Evolutionary conservation across 768 basidiomycete species (phyloP).

Genomic region (Tulasnella sp.): DNA sequence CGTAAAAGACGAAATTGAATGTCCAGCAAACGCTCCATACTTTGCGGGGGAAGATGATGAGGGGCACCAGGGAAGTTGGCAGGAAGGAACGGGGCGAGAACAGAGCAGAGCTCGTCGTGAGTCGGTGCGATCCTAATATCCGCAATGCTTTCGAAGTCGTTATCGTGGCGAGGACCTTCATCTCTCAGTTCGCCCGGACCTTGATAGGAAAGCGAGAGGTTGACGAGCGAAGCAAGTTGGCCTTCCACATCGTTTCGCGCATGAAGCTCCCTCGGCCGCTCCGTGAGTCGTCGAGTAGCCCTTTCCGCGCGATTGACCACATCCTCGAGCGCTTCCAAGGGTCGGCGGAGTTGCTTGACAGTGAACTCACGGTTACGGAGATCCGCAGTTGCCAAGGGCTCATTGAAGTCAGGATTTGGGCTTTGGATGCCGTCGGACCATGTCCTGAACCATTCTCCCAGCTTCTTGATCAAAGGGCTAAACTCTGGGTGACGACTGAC

Average conservation of each 20-base stretch:
- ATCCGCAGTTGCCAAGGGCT: slow-evolving; percentile 34
- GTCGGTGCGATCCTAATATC: slow-evolving; percentile 61
- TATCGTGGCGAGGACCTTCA: slow-evolving; percentile 54
- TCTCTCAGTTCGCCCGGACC: slow-evolving; percentile 41
- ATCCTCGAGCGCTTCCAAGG: slow-evolving; percentile 23
- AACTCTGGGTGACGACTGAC: slow-evolving; percentile 37
- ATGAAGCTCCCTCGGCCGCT: not conserved
- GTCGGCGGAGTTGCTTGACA: slow-evolving; percentile 31
- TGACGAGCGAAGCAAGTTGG: slow-evolving; percentile 33
- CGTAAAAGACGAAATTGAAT: slow-evolving; percentile 64
- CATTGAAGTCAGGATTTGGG: slow-evolving; percentile 27
- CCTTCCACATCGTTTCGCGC: slow-evolving; percentile 13
- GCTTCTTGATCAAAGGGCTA: slow-evolving; percentile 29
- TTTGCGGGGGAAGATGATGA: slow-evolving; percentile 43
- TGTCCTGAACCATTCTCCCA: slow-evolving; percentile 33
- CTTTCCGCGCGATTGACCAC: slow-evolving; percentile 38
- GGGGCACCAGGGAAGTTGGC: slow-evolving; percentile 48
- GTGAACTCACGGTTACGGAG: slow-evolving; percentile 16
- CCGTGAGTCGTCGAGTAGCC: slow-evolving; percentile 5
- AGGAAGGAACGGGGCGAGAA: slow-evolving; percentile 45
- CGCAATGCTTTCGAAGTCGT: slow-evolving; percentile 44
- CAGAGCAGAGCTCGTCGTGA: slow-evolving; percentile 46
- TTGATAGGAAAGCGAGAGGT: slow-evolving; percentile 33
- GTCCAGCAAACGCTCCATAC: slow-evolving; percentile 58
- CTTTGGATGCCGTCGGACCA: slow-evolving; percentile 32